Evolutionary conservation across 2,329 filamentous ascomycete species (phyloP).

Genomic region (Colletotrichum shisoi): DNA sequence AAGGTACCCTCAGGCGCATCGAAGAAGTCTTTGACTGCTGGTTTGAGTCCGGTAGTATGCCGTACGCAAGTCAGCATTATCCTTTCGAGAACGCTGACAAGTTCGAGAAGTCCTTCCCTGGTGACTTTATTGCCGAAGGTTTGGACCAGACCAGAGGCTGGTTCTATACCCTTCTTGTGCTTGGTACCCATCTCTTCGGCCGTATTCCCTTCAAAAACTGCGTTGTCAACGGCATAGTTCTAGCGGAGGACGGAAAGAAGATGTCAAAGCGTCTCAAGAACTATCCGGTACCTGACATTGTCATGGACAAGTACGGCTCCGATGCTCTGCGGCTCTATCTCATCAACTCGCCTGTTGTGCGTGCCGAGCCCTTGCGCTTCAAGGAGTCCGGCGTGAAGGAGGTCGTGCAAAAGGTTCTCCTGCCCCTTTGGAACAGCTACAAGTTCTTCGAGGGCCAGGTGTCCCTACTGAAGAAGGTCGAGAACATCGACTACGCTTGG

Average conservation of each 20-base stretch:
- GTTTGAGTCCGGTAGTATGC: constrained; percentile 97
- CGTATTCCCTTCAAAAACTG: constrained; percentile 91
- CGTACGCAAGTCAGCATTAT: constrained; percentile 89
- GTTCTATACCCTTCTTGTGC: constrained; percentile 92
- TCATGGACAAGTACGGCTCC: constrained; percentile 89
- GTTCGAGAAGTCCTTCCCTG: constrained; percentile 83
- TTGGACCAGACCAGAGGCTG: constrained; percentile 93
- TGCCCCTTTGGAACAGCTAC: constrained; percentile 95
- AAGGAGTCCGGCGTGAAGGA: constrained; percentile 94
- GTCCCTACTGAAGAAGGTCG: constrained; percentile 83
- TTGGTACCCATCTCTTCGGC: constrained; percentile 88
- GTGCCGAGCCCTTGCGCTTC: constrained; percentile 88
- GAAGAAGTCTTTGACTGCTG: constrained; percentile 96
- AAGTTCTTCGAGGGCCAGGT: constrained; percentile 96
- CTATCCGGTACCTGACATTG: constrained; percentile 83
- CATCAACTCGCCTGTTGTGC: constrained; percentile 94
- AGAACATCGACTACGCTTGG: constrained; percentile 78
- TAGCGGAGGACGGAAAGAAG: constrained; percentile 96
- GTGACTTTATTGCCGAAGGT: constrained; percentile 93
- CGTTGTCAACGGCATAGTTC: constrained; percentile 93
- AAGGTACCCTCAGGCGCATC: constrained; percentile 79
- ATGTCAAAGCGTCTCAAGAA: constrained; percentile 98
- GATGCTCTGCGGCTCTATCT: constrained; percentile 94
- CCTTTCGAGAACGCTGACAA: constrained; percentile 87
- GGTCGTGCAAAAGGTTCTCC: constrained; percentile 87